phyloP scores from a whole-genome alignment of 768 basidiomycete species.

The Tubosaeta brunneosetosa region DNA sequence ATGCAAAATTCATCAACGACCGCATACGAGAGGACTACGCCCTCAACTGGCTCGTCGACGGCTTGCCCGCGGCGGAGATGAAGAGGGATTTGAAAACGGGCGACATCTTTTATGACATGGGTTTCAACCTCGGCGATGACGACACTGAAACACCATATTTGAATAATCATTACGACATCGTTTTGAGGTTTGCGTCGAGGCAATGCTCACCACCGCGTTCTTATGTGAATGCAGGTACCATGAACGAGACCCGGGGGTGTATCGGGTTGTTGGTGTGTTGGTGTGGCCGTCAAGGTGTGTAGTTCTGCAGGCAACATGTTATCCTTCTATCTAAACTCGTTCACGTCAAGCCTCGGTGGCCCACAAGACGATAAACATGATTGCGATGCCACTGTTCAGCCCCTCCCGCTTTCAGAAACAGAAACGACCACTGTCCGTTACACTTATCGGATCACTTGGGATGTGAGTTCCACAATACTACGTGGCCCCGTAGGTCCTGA shows the following conservation, averaged over 20 bases:
- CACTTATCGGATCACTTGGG: conserved; percentile 86
- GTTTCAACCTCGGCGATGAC: conserved; percentile 85
- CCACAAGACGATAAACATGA: conserved; percentile 44
- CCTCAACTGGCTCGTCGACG: conserved; percentile 92
- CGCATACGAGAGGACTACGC: conserved; percentile 91
- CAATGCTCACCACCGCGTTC: background rate
- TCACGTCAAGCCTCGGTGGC: conserved; percentile 53
- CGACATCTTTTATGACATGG: conserved; percentile 90
- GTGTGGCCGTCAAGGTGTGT: conserved; percentile 64
- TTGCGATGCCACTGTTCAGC: conserved; percentile 46
- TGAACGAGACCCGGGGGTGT: conserved; percentile 57
- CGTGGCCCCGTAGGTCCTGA: conserved; percentile 2
- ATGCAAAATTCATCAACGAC: conserved; percentile 87
- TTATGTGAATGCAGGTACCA: conserved; percentile 62
- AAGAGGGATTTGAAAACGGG: conserved; percentile 72
- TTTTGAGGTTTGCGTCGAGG: conserved; percentile 50
- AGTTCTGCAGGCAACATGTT: background rate
- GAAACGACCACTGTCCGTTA: conserved; percentile 65
- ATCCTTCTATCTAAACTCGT: conserved; percentile 2
- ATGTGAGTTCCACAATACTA: conserved; percentile 43
- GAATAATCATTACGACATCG: conserved; percentile 92
- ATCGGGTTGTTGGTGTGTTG: conserved; percentile 87
- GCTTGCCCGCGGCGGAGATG: conserved; percentile 91
- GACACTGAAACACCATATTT: conserved; percentile 65
- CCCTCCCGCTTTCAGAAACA: conserved; percentile 60